Conservation (phyloP, 2,329 filamentous ascomycete species). For the Diplodia corticola region DNA sequence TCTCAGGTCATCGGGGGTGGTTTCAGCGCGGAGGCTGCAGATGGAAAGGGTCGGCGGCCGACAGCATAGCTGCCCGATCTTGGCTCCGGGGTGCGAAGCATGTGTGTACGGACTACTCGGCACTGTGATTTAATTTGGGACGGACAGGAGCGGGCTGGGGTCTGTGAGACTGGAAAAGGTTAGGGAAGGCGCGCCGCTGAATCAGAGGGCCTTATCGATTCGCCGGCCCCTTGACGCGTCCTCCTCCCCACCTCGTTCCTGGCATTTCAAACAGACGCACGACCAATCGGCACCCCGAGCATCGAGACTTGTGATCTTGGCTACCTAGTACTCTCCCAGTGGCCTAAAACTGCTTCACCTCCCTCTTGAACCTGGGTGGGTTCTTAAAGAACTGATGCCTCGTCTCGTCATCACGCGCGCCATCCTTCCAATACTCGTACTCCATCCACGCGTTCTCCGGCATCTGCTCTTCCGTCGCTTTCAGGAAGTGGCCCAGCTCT, state of each 20-base stretch:
- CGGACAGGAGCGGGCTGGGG: background rate
- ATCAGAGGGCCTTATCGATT: background rate
- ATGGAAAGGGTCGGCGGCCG: background rate
- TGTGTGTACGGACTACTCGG: background rate
- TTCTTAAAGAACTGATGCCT: slow-evolving; percentile 35
- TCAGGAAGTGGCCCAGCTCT: slow-evolving; percentile 59
- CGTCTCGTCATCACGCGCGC: slow-evolving; percentile 45
- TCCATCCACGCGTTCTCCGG: slow-evolving; percentile 66
- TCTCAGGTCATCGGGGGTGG: background rate
- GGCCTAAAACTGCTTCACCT: slow-evolving; percentile 25
- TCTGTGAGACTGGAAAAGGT: slow-evolving; percentile 8
- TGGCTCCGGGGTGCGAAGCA: background rate
- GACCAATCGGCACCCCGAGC: no score
- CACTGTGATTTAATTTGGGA: background rate
- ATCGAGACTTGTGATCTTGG: background rate
- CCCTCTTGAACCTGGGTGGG: slow-evolving; percentile 34
- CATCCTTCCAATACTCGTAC: slow-evolving; percentile 63
- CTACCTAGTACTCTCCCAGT: background rate
- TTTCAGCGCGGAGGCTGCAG: background rate
- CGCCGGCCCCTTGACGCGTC: slow-evolving; percentile 3
- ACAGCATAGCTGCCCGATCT: background rate
- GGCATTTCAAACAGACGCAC: no score
- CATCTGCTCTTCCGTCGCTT: slow-evolving; percentile 65
- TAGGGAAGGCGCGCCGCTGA: background rate
- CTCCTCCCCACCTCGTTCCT: background rate